Evolutionary conservation across 345 rosid genomes (phyloP), one percentile per base, ranked within the genome.

Genomic region (Cardamine occulta): DNA sequence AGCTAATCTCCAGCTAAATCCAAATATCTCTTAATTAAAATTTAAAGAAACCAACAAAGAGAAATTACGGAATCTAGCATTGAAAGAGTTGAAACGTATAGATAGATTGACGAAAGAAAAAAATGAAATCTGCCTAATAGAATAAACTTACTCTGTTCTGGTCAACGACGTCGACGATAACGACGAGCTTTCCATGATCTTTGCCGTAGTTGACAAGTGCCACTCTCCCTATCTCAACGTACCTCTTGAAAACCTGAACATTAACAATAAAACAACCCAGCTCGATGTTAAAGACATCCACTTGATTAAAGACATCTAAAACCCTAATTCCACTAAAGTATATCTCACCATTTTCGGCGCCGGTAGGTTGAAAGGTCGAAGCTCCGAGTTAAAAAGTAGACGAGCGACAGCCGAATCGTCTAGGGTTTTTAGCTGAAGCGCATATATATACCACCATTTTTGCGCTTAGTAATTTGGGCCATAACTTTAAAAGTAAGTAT

Each of bases 201-300:
- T 90, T 81, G 0, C 97, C 97, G 67, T 90, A 92, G 89, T 92
- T 92, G 34, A 92, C 86, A 34, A 92, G 88, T 5, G 96, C 97
- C 7, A 92, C 97, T 63, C 97, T 82, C n/a, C 97, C 96, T 31
- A 92, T 92, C 94, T 92, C 97, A 0, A 92, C 96, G 81, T 86
- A 90, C 84, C 97, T 88, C 88, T 90, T 90, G 91, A 90, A 92
- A 49, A 88, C 92, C 97, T 92, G 57, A 74, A 63, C 53, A 51
- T 11, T 7, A 34, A 66, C 56, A 56, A 60, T 4, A 2, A 35
- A n/a, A 21, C 18, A 15, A 51, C 44, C 0, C 7, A 60, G 18
- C 2, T 1, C 10, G 8, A 56, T 35, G 26, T 24, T 24, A 29
- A 34, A 61, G 51, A 24, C 28, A 28, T 4, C 2, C 5, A 34